phyloP scores from a whole-genome alignment of 129 eudicot species.

The Cynara cardunculus region DNA sequence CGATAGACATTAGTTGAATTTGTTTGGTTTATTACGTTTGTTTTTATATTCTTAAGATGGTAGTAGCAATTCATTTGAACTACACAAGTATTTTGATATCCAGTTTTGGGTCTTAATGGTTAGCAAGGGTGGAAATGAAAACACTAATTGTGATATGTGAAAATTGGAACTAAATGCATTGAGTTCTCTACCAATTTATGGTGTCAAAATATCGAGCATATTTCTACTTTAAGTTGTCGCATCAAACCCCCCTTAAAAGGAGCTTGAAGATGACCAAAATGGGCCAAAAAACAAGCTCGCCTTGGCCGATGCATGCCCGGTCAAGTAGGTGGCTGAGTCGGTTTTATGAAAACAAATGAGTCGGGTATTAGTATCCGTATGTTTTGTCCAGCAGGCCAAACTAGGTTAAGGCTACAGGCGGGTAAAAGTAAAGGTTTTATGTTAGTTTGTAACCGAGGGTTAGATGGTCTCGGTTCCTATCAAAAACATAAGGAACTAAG shows the following conservation, averaged over 20 bases:
- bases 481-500: too few species aligned
- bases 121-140: neutral
- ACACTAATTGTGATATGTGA: neutral
- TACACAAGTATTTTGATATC: neutral
- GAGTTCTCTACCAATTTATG: neutral
- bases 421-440: neutral
- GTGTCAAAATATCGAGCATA: neutral
- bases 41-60: neutral
- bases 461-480: neutral
- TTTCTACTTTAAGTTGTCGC: neutral
- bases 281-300: neutral
- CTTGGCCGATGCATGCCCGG: neutral
- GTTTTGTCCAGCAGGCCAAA: neutral
- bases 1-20: neutral
- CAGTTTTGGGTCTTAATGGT: neutral
- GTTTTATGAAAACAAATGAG: neutral
- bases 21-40: neutral
- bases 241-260: neutral
- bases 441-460: neutral
- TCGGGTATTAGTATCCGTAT: too few species aligned
- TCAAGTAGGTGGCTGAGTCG: neutral
- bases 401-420: neutral
- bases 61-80: neutral
- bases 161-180: neutral
- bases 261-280: neutral